These are phyloP conservation scores for Halenospora varia DNA, from an alignment of 495 filamentous ascomycete species.

Conservation along the genomic window DNA sequence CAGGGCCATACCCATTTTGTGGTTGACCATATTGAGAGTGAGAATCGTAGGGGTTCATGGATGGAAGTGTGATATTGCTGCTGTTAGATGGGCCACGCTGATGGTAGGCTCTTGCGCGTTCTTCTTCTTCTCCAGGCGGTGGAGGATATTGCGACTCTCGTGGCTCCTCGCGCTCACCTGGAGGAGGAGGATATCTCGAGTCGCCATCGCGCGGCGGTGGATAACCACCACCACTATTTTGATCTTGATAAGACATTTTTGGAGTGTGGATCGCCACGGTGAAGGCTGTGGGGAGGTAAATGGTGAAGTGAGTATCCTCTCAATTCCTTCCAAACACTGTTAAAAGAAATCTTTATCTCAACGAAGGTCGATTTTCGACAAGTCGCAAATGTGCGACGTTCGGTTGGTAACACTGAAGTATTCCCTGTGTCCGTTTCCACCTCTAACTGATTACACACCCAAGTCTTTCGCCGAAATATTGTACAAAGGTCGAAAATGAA, in stretches of 20 bases:
- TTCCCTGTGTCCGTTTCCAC: too few relatives aligned
- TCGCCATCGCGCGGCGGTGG: slow-evolving; percentile 19
- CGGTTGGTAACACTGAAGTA: too few relatives aligned
- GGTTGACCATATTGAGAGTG: too few relatives aligned
- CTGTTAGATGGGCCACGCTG: slow-evolving; percentile 22
- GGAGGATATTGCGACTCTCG: slow-evolving; percentile 44
- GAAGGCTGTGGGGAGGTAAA: background rate
- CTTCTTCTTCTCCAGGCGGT: slow-evolving; percentile 42
- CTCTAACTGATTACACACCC: too few relatives aligned
- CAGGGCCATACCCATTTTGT: slow-evolving; percentile 11
- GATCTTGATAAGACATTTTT: slow-evolving; percentile 26
- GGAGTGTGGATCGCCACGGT: slow-evolving; percentile 23
- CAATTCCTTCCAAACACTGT: too few relatives aligned
- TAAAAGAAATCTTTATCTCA: too few relatives aligned
- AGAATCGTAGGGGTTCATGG: slow-evolving; percentile 25
- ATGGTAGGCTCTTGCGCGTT: slow-evolving; percentile 33
- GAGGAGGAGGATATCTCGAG: slow-evolving; percentile 1
- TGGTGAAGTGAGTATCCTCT: background rate
- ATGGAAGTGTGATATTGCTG: slow-evolving; percentile 24
- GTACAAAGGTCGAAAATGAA: too few relatives aligned
- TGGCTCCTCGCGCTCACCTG: slow-evolving; percentile 29
- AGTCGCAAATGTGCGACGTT: too few relatives aligned
- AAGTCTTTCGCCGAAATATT: too few relatives aligned
- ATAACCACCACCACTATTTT: slow-evolving; percentile 27
- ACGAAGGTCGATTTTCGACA: too few relatives aligned